These are phyloP conservation scores for Russula sp. DNA, from an alignment of 768 basidiomycete genomes.

Conservation along the genomic window DNA sequence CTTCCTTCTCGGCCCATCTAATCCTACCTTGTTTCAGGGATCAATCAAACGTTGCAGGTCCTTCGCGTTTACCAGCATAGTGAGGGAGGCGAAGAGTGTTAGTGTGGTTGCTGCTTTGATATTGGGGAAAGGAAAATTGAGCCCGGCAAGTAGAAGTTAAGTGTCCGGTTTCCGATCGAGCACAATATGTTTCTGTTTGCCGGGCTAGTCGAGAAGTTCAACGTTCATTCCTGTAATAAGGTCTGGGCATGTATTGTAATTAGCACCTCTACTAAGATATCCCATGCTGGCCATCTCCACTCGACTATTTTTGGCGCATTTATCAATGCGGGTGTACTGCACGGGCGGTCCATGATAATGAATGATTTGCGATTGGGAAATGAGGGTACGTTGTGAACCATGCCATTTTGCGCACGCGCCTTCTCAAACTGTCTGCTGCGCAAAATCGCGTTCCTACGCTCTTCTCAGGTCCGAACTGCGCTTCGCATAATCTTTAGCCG, in stretches of 20 bases:
- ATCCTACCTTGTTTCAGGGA: background rate
- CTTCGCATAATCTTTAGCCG: background rate
- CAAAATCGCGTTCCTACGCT: no score
- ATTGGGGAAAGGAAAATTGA: background rate
- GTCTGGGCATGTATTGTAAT: no score
- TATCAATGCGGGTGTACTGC: no score
- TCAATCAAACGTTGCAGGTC: conserved; percentile 1
- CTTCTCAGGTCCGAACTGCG: background rate
- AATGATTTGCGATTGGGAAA: no score
- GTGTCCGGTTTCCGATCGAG: no score
- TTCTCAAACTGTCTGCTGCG: no score
- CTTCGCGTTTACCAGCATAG: background rate
- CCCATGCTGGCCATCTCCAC: background rate
- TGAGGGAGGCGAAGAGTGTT: background rate
- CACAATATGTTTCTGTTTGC: no score
- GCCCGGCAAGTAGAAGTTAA: background rate
- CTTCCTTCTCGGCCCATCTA: background rate
- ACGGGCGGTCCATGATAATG: no score
- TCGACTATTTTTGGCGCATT: no score
- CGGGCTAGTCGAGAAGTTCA: no score
- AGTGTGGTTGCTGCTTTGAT: background rate
- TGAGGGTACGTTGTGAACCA: background rate
- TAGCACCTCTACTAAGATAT: background rate
- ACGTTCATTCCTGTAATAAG: no score
- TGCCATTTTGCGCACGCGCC: no score